A percentile compares a stretch with the other conserved stretches of the same genome.
phyloP scores from a whole-genome alignment of 768 basidiomycete genomes.

The Tubosaeta sp. region DNA sequence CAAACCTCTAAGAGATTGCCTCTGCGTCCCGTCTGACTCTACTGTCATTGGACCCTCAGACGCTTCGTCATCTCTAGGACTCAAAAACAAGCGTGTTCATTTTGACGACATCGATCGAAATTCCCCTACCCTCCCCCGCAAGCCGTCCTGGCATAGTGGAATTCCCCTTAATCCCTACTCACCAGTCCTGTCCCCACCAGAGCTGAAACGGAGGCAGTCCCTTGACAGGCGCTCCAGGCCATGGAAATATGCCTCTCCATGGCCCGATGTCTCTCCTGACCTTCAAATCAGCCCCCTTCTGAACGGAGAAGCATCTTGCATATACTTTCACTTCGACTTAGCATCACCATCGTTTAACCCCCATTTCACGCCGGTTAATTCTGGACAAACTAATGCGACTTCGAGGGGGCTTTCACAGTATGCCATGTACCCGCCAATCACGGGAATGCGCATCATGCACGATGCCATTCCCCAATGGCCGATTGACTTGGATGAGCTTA shows the following conservation, averaged over 20 bases:
- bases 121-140: neutral
- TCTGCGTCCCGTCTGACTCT: neutral
- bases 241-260: neutral
- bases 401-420: neutral
- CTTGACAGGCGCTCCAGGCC: neutral
- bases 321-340: neutral
- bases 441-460: neutral
- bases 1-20: neutral
- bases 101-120: neutral
- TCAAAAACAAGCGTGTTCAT: neutral
- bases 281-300: neutral
- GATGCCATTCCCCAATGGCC: neutral
- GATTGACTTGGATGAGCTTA: neutral
- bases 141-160: neutral
- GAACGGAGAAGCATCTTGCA: neutral
- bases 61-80: neutral
- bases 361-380: neutral
- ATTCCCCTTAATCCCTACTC: neutral
- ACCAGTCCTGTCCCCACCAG: neutral
- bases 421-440: neutral
- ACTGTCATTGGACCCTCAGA: neutral
- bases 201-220: neutral
- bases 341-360: neutral
- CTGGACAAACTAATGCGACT: neutral
- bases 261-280: neutral